A percentile compares a stretch with the other conserved stretches of the same genome.
Conservation (phyloP, 306 rosid species). For the Sphenostylis stenocarpa region DNA sequence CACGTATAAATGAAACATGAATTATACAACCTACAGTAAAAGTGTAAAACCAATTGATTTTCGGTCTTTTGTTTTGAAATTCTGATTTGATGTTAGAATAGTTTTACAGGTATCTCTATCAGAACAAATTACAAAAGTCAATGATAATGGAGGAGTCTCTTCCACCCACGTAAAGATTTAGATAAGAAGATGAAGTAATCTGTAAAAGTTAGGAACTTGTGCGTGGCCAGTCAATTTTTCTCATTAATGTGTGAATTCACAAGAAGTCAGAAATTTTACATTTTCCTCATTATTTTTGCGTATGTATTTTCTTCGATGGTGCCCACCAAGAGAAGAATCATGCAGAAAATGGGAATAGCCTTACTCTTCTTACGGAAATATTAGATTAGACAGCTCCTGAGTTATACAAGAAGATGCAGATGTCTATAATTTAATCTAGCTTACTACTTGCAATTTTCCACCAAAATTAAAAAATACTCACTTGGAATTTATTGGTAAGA, state of each 20-base stretch:
- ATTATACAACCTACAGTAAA: no score
- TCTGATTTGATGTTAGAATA: no score
- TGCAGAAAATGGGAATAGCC: not conserved
- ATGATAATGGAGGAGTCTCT: no score
- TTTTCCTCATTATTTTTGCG: not conserved
- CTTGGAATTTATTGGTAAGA: not conserved
- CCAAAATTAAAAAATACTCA: no score
- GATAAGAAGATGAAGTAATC: not conserved
- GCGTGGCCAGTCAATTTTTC: not conserved
- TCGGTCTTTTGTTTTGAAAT: no score
- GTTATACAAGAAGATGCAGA: not conserved
- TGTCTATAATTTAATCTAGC: not conserved
- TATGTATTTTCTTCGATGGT: constrained; percentile 24
- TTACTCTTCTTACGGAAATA: not conserved
- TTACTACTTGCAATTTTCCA: not conserved
- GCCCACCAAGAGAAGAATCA: constrained; percentile 25
- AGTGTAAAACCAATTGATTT: no score
- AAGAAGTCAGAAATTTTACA: not conserved
- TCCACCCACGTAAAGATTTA: no score
- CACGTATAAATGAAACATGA: not conserved
- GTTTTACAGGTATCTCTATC: no score
- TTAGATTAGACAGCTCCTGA: not conserved
- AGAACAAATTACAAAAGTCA: no score
- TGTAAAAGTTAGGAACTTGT: not conserved
- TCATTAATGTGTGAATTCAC: not conserved